phyloP scores from a whole-genome alignment of 345 rosid species.

The Boechera divaricarpa region DNA sequence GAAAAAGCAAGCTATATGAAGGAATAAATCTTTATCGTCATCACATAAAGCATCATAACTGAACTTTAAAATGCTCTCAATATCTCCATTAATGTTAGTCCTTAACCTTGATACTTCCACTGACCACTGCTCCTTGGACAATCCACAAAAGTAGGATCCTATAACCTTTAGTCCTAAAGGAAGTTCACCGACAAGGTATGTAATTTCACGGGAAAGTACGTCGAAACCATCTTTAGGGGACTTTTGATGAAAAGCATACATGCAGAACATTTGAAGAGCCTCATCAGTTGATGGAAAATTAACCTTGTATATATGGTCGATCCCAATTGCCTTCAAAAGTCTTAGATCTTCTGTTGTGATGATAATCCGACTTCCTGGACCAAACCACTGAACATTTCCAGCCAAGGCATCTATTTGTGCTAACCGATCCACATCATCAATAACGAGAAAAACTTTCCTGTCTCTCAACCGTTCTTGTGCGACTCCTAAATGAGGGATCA shows the following conservation, averaged over 20 bases:
- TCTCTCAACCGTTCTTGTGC: neutral
- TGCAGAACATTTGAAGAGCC: conserved; percentile 26
- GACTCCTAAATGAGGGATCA: neutral
- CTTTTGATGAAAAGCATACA: conserved; percentile 9
- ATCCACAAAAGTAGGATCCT: conserved; percentile 23
- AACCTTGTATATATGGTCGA: neutral
- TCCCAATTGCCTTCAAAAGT: neutral
- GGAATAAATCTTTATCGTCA: conserved; percentile 37
- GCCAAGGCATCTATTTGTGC: neutral
- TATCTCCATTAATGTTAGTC: conserved; percentile 5
- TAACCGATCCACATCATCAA: conserved; percentile 9
- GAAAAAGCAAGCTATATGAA: conserved; percentile 46
- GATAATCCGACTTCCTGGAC: conserved; percentile 22
- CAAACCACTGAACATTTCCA: neutral
- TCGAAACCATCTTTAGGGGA: neutral
- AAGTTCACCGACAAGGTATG: conserved; percentile 6
- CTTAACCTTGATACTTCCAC: conserved; percentile 16
- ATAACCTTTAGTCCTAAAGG: conserved; percentile 46
- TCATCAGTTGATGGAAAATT: neutral
- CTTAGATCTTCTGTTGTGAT: conserved; percentile 20
- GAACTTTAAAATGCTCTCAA: conserved; percentile 27
- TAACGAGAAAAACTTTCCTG: conserved; percentile 7
- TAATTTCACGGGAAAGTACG: conserved; percentile 2
- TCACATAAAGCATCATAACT: conserved; percentile 46
- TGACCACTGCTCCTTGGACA: conserved; percentile 20